Evolutionary conservation across 208 protist species (phyloP), one percentile per base, ranked within the genome.

Genomic region (Wallacemonas rigidus): DNA sequence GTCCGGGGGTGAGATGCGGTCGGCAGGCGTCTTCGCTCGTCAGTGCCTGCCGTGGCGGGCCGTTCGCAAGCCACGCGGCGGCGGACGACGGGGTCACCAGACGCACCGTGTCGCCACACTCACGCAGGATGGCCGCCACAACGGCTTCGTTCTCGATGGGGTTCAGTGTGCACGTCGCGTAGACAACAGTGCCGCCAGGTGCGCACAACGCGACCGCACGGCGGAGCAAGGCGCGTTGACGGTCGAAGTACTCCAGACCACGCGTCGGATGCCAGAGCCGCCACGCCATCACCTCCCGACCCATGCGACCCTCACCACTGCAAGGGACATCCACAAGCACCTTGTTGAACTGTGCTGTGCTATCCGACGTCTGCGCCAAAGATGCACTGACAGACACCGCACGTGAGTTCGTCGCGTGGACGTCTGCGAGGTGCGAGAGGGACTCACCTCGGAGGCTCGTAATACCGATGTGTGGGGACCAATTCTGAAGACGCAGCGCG

Each of bases 111-210:
- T 72, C 83, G 2, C 62, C 67, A 63, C 38, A 73, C 54, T 80
- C 84, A 0, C 74, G 79, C 58, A 97, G 57, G 53, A 94, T 80
- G 17, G 91, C 78, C 17, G 90, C 84, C 38, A 99, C 87, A 3
- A 99, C 96, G 5, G 96, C 96, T 83, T 99, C 97, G 71, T 98
- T 96, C 82, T 99, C 97, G 41, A 99, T 71, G n/a, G 98, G 98
- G 74, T 98, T 98, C 14, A 99, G 73, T 7, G 94, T 97, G 78
- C 98, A 99, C 12, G 98, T 99, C 3, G 92, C 91, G 82, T 99
- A 99, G 9, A 98, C 95, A 2, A 99, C 75, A 17, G 67, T 67
- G 45, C 98, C 97, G 9, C 92, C 90, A 7, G 68, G 63, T n/a
- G 58, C 67, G 71, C 88, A 91, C 5, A 94, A 72, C 9, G 74